Conservation (phyloP, 805 yeast species). For the Sugiyamaella qingdaonensis region DNA sequence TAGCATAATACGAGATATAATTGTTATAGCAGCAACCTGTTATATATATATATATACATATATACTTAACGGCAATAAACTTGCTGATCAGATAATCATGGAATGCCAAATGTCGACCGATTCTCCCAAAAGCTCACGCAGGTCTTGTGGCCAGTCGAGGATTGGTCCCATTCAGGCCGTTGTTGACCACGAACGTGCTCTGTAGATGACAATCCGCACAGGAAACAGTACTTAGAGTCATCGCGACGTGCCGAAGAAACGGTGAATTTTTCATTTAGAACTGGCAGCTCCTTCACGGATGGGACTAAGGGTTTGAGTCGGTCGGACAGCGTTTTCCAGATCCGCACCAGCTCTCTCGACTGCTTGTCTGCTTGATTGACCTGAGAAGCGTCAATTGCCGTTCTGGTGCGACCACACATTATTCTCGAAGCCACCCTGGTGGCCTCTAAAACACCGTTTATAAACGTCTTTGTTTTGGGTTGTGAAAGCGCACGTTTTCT, state of each 20-base stretch:
- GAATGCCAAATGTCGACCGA: constrained; percentile 13
- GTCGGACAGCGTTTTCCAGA: constrained; percentile 19
- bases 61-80: background rate
- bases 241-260: constrained; percentile 7
- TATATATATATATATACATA: background rate
- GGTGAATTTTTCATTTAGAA: constrained; percentile 11
- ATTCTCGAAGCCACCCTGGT: constrained; percentile 21
- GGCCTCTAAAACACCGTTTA: constrained; percentile 21
- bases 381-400: constrained; percentile 7
- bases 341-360: constrained; percentile 20
- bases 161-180: constrained; percentile 15
- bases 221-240: constrained; percentile 12
- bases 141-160: constrained; percentile 18
- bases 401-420: constrained; percentile 25
- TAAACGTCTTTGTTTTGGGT: constrained; percentile 19
- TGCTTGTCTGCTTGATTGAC: constrained; percentile 20
- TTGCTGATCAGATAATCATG: background rate
- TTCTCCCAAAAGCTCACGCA: constrained; percentile 25
- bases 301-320: constrained; percentile 19
- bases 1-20: constrained; percentile 10
- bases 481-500: constrained; percentile 22
- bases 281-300: constrained; percentile 11
- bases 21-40: background rate
- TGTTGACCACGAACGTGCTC: constrained; percentile 21
- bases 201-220: constrained; percentile 24